Conservation (phyloP, 371 early-diverging fungal genomes). For the Saksenaea oblongispora region DNA sequence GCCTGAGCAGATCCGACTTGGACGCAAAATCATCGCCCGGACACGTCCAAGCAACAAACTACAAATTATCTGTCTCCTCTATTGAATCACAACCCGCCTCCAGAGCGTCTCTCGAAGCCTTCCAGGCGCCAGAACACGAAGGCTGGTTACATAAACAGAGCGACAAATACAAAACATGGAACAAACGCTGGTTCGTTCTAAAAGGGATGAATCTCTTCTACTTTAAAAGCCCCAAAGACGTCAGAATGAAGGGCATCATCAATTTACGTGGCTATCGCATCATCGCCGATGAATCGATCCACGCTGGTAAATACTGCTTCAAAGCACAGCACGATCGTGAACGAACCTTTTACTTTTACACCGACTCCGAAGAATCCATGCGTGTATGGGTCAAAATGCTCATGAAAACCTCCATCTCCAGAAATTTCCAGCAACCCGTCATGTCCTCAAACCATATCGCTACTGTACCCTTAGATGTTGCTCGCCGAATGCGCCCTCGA, state of each 20-base stretch:
- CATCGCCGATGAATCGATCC: slow-evolving; percentile 61
- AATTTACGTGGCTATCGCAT: slow-evolving; percentile 61
- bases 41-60: slow-evolving; percentile 2
- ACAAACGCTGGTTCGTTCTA: slow-evolving; percentile 69
- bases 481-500: slow-evolving; percentile 64
- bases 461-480: slow-evolving; percentile 63
- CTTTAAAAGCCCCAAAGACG: slow-evolving; percentile 65
- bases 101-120: slow-evolving; percentile 17
- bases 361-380: slow-evolving; percentile 59
- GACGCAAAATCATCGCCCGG: background rate
- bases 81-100: slow-evolving; percentile 17
- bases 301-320: slow-evolving; percentile 70
- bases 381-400: slow-evolving; percentile 65
- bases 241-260: slow-evolving; percentile 59
- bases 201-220: slow-evolving; percentile 64
- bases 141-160: slow-evolving; percentile 71
- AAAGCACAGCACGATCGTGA: slow-evolving; percentile 68
- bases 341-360: slow-evolving; percentile 66
- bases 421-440: slow-evolving; percentile 64
- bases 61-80: slow-evolving; percentile 35
- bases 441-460: slow-evolving; percentile 68
- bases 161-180: slow-evolving; percentile 69
- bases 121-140: slow-evolving; percentile 49
- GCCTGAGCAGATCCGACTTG: background rate
- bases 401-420: slow-evolving; percentile 74